Evolutionary conservation across 768 basidiomycete species (phyloP).

Genomic region (Tricholoma sp.): DNA sequence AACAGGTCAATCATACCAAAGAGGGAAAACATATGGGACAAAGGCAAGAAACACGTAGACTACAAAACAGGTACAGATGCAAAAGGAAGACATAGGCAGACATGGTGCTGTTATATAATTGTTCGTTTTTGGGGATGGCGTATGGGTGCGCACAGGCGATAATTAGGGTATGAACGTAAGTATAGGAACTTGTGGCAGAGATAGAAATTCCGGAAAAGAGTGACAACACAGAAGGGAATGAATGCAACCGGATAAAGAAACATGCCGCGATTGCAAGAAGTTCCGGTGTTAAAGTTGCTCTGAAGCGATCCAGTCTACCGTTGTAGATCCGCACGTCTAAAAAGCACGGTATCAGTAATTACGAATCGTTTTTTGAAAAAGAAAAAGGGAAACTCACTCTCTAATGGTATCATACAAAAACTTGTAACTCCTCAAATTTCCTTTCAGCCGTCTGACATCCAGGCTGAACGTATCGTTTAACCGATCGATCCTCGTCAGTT

Average conservation of each 20-base stretch:
- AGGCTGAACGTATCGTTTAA: constrained; percentile 88
- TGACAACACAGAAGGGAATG: neutral
- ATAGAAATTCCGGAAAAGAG: neutral
- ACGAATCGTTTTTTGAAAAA: neutral
- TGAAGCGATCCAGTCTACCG: constrained; percentile 18
- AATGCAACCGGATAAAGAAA: neutral
- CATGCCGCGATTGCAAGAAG: neutral
- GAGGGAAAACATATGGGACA: neutral
- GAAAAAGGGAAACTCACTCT: constrained; percentile 51
- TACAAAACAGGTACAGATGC: constrained; percentile 1
- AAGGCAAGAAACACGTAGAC: neutral
- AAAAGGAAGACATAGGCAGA: neutral
- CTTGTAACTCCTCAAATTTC: constrained; percentile 89
- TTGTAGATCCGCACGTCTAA: constrained; percentile 43
- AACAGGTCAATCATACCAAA: neutral
- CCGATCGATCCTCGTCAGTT: constrained; percentile 86
- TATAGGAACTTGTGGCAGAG: neutral
- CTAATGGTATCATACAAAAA: constrained; percentile 85
- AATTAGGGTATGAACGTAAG: constrained; percentile 6
- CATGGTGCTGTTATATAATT: neutral
- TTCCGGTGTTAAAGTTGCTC: neutral
- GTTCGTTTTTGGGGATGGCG: constrained; percentile 1
- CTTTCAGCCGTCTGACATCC: constrained; percentile 89
- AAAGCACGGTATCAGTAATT: neutral
- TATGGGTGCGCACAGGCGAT: neutral